A percentile compares a stretch with the other conserved stretches of the same genome.
Evolutionary conservation across 1,139 yeast genomes (phyloP).

Genomic region (Yamadazyma blattariae): DNA sequence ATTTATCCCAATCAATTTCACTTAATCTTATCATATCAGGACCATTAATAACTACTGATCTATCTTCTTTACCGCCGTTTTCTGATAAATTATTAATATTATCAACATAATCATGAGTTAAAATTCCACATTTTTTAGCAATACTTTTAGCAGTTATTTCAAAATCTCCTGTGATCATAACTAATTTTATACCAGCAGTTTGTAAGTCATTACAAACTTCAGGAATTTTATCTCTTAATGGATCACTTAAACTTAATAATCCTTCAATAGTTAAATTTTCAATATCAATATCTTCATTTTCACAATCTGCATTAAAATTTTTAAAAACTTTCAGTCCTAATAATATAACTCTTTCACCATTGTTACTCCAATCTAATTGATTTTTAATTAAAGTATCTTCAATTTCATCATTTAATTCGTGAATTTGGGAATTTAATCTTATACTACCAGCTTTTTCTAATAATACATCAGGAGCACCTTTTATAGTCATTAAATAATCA

Average conservation of each 20-base stretch:
- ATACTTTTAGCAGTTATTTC: conserved; percentile 52
- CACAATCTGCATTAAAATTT: conserved; percentile 8
- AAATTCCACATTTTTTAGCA: conserved; percentile 34
- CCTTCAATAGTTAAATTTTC: conserved; percentile 34
- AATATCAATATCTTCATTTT: conserved; percentile 12
- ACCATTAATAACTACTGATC: conserved; percentile 44
- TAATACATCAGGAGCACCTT: no score
- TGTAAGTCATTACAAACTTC: conserved; percentile 35
- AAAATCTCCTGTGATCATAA: conserved; percentile 57
- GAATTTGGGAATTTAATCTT: no score
- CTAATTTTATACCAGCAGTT: conserved; percentile 47
- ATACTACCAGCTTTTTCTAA: no score
- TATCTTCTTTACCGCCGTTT: conserved; percentile 22
- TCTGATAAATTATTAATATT: conserved; percentile 15
- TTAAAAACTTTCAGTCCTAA: conserved; percentile 27
- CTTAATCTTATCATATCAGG: conserved; percentile 31
- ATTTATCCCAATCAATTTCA: conserved; percentile 42
- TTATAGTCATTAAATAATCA: no score
- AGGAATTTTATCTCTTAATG: conserved; percentile 46
- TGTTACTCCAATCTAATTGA: conserved; percentile 37
- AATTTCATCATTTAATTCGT: conserved; percentile 11
- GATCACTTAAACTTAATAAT: conserved; percentile 49
- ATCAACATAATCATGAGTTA: conserved; percentile 15
- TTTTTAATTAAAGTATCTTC: conserved; percentile 18
- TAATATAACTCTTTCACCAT: conserved; percentile 46